Percentiles rank a stretch among this genome's conserved stretches.
These are phyloP conservation scores for Dicorynia guianensis DNA, from an alignment of 306 rosid genomes.

Conservation along the genomic window DNA sequence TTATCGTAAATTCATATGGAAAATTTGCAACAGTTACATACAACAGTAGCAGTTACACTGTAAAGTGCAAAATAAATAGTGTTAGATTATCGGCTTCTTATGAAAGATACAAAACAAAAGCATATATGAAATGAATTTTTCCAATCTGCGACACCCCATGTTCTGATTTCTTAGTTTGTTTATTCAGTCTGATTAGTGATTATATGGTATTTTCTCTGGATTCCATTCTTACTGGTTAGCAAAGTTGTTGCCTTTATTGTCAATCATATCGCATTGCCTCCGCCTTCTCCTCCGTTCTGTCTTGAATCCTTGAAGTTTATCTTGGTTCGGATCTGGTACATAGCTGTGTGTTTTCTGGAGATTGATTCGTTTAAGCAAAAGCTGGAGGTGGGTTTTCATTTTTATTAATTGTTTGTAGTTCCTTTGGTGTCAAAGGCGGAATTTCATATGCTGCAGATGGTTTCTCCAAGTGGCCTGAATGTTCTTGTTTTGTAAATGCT, in stretches of 20 bases:
- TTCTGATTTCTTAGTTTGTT: constrained; percentile 50
- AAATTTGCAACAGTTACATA: constrained; percentile 27
- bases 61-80: constrained; percentile 42
- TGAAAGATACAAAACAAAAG: constrained; percentile 44
- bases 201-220: constrained; percentile 21
- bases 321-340: constrained; percentile 58
- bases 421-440: constrained; percentile 28
- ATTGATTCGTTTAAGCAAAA: constrained; percentile 30
- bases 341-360: constrained; percentile 38
- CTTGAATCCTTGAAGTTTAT: constrained; percentile 7
- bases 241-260: constrained; percentile 35
- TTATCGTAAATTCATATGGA: too few species aligned
- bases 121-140: constrained; percentile 53
- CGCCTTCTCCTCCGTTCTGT: background rate
- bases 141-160: constrained; percentile 72
- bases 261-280: constrained; percentile 40
- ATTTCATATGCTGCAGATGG: constrained; percentile 39
- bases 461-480: constrained; percentile 45
- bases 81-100: constrained; percentile 58
- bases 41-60: constrained; percentile 36
- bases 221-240: constrained; percentile 36
- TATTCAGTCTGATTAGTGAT: constrained; percentile 41
- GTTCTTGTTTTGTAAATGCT: constrained; percentile 43
- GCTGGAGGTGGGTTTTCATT: constrained; percentile 47
- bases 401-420: constrained; percentile 26